Evolutionary conservation across 805 yeast genomes (phyloP).

Genomic region (Candida maris): DNA sequence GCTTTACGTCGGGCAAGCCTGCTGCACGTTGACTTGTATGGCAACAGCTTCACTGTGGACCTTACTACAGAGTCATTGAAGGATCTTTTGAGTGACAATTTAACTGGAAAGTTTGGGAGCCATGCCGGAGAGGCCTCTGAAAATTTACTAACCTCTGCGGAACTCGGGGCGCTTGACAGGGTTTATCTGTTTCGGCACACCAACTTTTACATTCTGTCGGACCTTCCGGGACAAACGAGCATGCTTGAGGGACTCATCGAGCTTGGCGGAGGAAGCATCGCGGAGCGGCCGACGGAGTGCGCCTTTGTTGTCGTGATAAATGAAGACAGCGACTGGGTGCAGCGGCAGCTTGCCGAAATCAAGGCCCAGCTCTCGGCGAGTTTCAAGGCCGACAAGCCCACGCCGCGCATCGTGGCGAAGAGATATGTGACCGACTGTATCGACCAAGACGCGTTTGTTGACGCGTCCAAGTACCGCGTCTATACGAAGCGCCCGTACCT

Average conservation of each 20-base stretch:
- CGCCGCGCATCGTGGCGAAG: conserved; percentile 37
- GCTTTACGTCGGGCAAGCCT: conserved; percentile 23
- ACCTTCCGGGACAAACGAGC: conserved; percentile 9
- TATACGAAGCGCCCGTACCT: too few relatives aligned
- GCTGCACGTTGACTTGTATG: conserved; percentile 50
- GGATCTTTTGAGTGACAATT: conserved; percentile 11
- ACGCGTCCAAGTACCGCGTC: conserved; percentile 10
- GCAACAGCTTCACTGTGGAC: conserved; percentile 54
- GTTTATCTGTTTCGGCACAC: conserved; percentile 33
- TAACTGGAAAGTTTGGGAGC: background rate
- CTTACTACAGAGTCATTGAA: conserved; percentile 24
- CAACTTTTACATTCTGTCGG: conserved; percentile 31
- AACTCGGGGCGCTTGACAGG: background rate
- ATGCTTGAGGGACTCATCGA: conserved; percentile 28
- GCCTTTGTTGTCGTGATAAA: conserved; percentile 37
- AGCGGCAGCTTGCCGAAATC: conserved; percentile 1
- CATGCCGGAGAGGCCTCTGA: background rate
- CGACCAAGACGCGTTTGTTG: conserved; percentile 14
- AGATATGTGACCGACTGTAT: conserved; percentile 34
- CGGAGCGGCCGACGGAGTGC: conserved; percentile 27
- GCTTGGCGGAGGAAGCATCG: conserved; percentile 43
- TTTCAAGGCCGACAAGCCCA: conserved; percentile 11
- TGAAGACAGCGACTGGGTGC: conserved; percentile 5
- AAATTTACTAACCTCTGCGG: background rate
- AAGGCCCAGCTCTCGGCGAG: conserved; percentile 2